Evolutionary conservation across 352 stramenopile species (phyloP), one percentile per base, ranked within the genome.

Genomic region (Globisporangium cystogenes): DNA sequence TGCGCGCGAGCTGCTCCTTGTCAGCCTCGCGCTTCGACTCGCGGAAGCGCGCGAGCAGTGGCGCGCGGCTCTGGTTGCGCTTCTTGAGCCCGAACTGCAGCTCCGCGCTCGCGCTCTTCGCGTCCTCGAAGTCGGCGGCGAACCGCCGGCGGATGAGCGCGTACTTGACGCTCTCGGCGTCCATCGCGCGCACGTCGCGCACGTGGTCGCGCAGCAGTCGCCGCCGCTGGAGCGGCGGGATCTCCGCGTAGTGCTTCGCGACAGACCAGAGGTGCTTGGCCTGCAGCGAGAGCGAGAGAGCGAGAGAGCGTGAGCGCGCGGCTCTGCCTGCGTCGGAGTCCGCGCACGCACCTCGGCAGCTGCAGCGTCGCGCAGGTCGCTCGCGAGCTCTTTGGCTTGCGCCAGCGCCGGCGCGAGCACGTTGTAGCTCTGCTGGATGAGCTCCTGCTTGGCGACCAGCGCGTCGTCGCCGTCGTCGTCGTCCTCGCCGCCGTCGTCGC

Each of bases 121-220:
- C 55, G 0, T 71, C 68, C 6, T 83, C 62, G 33, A 74, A 74
- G 24, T 84, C 64, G 4, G 75, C 59, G 1, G 57, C 7, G 4
- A 86, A 63, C 0, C 67, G 68, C 35, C 80, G 62, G 10, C 67
- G 69, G 39, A 88, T 67, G 23, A 41, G 36, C 12, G 51, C 57
- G 41, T 92, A 89, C 41, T 87, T 87, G 18, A 57, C 62, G 12
- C 70, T 60, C 27, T 92, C 76, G 0, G 50, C 46, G 47, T 92
- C 79, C 75, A 90, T 88, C 31, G 72, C 55, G 11, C 69, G 69
- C 20, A 92, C 68, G 20, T 87, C 52, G 8, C 43, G 48, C 7
- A 90, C 73, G 62, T 90, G 77, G 36, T 89, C 71, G 0, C 73
- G 73, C 8, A 92, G 43, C 36, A 87, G 48, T 0, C 82, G 76